Percentiles rank a stretch among this genome's conserved stretches.
phyloP scores from a whole-genome alignment of 2,329 filamentous ascomycete species.

The Parafenestella ontariensis region DNA sequence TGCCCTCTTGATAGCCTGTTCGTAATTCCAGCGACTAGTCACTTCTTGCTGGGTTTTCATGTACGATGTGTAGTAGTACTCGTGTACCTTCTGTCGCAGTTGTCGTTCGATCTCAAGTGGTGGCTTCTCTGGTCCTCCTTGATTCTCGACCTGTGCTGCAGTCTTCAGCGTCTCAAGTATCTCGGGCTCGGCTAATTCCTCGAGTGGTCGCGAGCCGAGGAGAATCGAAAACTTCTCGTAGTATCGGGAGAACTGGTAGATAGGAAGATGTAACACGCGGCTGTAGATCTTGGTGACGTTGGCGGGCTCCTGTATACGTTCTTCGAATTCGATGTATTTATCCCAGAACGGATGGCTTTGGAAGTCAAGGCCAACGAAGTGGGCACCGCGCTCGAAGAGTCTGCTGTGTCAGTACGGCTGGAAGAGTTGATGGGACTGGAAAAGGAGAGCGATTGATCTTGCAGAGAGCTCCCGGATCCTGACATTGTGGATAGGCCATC shows the following conservation, averaged over 20 bases:
- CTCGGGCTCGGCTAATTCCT: conserved; percentile 74
- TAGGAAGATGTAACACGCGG: conserved; percentile 85
- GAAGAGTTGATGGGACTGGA: neutral
- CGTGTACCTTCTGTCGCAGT: conserved; percentile 79
- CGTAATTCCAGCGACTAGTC: conserved; percentile 91
- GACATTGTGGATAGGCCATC: conserved; percentile 15
- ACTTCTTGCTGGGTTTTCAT: conserved; percentile 84
- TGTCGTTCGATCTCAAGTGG: conserved; percentile 85
- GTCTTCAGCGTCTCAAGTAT: conserved; percentile 71
- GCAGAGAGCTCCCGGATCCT: conserved; percentile 22
- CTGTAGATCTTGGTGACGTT: conserved; percentile 84
- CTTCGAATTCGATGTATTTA: conserved; percentile 97
- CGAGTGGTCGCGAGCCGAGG: conserved; percentile 72
- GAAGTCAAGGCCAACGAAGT: conserved; percentile 88
- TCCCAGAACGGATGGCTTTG: conserved; percentile 97
- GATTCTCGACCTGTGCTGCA: conserved; percentile 73
- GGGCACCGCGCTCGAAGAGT: conserved; percentile 88
- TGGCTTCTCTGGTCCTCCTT: conserved; percentile 62
- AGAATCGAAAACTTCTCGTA: conserved; percentile 88
- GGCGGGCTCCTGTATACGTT: conserved; percentile 65
- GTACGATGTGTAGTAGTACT: conserved; percentile 81
- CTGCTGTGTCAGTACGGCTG: conserved; percentile 56
- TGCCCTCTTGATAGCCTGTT: conserved; percentile 91
- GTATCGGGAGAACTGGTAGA: conserved; percentile 95
- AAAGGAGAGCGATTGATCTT: conserved; percentile 13